A percentile compares a stretch with the other conserved stretches of the same genome.
These are phyloP conservation scores for Aureobasidium sp. DNA, from an alignment of 2,329 filamentous ascomycete genomes.

Conservation along the genomic window DNA sequence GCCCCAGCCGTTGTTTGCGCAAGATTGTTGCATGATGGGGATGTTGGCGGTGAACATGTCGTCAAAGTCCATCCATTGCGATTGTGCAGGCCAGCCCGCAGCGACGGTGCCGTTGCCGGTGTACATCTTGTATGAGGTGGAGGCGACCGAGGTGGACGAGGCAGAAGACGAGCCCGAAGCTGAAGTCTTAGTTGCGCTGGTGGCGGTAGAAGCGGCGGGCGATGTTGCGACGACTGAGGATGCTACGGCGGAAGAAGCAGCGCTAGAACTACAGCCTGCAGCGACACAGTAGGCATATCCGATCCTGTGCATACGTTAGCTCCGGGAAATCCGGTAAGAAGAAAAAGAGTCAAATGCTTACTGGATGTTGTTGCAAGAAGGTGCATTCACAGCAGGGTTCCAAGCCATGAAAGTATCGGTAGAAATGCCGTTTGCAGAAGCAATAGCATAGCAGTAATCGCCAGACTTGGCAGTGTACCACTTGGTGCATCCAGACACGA, in stretches of 20 bases:
- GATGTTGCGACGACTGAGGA: not conserved
- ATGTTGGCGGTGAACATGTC: constrained; percentile 30
- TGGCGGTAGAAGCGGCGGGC: not conserved
- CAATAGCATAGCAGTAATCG: constrained; percentile 22
- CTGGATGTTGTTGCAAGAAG: constrained; percentile 20
- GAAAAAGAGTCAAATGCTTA: not conserved
- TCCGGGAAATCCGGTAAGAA: not conserved
- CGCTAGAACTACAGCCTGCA: constrained; percentile 16
- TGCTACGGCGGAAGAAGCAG: not conserved
- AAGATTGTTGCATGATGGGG: constrained; percentile 31
- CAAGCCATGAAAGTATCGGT: constrained; percentile 22
- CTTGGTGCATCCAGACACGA: constrained; percentile 22
- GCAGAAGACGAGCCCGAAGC: too few relatives aligned
- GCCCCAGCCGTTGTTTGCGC: constrained; percentile 27
- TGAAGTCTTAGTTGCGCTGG: too few relatives aligned
- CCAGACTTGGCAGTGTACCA: constrained; percentile 22
- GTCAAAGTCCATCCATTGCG: constrained; percentile 31
- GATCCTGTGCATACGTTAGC: not conserved
- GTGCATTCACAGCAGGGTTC: constrained; percentile 23
- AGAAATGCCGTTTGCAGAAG: constrained; percentile 18
- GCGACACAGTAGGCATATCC: constrained; percentile 24
- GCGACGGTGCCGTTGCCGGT: constrained; percentile 29
- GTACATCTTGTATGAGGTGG: constrained; percentile 24
- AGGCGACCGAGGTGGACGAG: not conserved
- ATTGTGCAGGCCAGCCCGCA: constrained; percentile 32